phyloP scores from a whole-genome alignment of 2,329 filamentous ascomycete genomes.

The Trichophyton rubrum region DNA sequence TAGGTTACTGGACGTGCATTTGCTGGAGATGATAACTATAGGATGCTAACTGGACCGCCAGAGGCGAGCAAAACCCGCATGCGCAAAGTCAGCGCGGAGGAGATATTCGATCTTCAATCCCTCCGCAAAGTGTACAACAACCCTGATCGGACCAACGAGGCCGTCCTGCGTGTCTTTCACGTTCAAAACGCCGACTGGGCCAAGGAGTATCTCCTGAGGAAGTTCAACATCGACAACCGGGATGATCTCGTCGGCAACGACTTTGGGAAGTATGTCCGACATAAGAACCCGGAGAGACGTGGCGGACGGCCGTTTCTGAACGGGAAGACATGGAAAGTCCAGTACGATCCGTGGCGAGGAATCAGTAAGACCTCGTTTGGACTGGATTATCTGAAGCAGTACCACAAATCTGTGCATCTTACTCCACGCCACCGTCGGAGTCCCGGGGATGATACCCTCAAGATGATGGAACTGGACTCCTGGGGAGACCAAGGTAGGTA shows the following conservation, averaged over 20 bases:
- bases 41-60: conserved; percentile 8
- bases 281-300: conserved; percentile 35
- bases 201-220: conserved; percentile 36
- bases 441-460: conserved; percentile 21
- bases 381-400: conserved; percentile 41
- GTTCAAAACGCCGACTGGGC: conserved; percentile 45
- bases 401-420: conserved; percentile 14
- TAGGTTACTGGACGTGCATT: conserved; percentile 9
- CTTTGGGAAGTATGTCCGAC: conserved; percentile 39
- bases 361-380: conserved; percentile 40
- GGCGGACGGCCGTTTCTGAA: conserved; percentile 42
- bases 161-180: conserved; percentile 30
- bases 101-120: conserved; percentile 35
- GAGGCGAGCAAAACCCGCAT: conserved; percentile 28
- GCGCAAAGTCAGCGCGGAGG: conserved; percentile 37
- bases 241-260: conserved; percentile 38
- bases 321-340: conserved; percentile 39
- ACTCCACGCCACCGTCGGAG: conserved; percentile 10
- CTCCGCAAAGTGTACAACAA: conserved; percentile 34
- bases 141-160: conserved; percentile 16
- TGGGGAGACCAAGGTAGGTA: conserved; percentile 31
- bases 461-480: conserved; percentile 41
- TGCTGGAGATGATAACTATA: neutral
- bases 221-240: conserved; percentile 40
- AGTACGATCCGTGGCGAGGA: conserved; percentile 41